Conservation (phyloP, 2,329 filamentous ascomycete species). For the Clonostachys chloroleuca region DNA sequence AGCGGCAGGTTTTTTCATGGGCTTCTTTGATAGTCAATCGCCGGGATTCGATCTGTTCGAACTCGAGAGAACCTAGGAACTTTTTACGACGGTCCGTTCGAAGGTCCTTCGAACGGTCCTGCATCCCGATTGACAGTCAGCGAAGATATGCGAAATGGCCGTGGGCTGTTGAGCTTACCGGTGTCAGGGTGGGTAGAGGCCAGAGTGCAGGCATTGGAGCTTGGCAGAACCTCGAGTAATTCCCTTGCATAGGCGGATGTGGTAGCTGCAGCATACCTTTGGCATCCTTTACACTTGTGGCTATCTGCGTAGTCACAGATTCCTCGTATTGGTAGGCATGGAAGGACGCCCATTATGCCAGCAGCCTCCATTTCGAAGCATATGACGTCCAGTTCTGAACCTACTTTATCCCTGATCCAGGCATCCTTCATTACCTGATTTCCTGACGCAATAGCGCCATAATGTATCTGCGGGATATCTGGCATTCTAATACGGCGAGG, state of each 20-base stretch:
- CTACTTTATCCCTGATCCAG: slow-evolving; percentile 17
- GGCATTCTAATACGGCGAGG: neutral
- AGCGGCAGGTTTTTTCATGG: slow-evolving; percentile 9
- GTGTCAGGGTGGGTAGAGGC: too few relatives aligned
- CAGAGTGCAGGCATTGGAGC: neutral
- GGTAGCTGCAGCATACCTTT: slow-evolving; percentile 22
- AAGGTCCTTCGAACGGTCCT: neutral
- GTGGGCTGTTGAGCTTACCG: too few relatives aligned
- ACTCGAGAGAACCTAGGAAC: slow-evolving; percentile 6
- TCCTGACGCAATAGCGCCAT: slow-evolving; percentile 16
- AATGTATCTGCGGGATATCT: slow-evolving; percentile 6
- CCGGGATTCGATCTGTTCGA: slow-evolving; percentile 8
- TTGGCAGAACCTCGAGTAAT: neutral
- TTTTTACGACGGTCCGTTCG: neutral
- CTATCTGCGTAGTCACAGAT: slow-evolving; percentile 31
- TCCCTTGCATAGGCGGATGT: slow-evolving; percentile 16
- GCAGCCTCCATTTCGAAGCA: slow-evolving; percentile 22
- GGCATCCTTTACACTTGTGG: slow-evolving; percentile 29
- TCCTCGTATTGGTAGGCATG: slow-evolving; percentile 25
- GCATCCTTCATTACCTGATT: slow-evolving; percentile 25
- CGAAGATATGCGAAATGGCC: too few relatives aligned
- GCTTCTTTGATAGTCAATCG: slow-evolving; percentile 4
- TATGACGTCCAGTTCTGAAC: neutral
- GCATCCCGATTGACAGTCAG: neutral
- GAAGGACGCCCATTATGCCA: slow-evolving; percentile 13